Evolutionary conservation across 208 protist genomes (phyloP).

Genomic region (Trypanosoma melophagium): DNA sequence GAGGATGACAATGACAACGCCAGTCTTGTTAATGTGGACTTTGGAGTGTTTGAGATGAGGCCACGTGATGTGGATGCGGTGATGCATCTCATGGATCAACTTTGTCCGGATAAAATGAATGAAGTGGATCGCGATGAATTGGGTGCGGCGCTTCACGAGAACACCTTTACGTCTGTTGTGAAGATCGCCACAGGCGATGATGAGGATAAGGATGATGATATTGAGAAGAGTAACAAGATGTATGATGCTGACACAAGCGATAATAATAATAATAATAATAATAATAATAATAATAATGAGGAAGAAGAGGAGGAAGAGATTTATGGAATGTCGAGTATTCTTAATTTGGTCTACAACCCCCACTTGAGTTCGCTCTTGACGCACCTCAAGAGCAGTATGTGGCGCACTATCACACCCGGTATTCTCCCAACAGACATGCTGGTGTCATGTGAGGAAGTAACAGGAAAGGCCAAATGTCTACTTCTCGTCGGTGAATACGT

Average conservation of each 20-base stretch:
- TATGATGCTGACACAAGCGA: constrained; percentile 13
- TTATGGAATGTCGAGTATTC: constrained; percentile 69
- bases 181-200: constrained; percentile 54
- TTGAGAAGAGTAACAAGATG: no score
- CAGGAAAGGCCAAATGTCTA: constrained; percentile 51
- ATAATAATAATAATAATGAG: constrained; percentile 18
- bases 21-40: constrained; percentile 74
- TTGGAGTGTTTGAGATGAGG: constrained; percentile 88
- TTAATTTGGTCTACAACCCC: constrained; percentile 61
- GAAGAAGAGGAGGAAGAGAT: constrained; percentile 77
- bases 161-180: constrained; percentile 76
- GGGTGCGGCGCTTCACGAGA: constrained; percentile 54
- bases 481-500: constrained; percentile 84
- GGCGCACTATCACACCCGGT: constrained; percentile 64
- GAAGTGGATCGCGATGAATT: constrained; percentile 85
- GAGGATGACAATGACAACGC: constrained; percentile 26
- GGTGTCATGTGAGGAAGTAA: constrained; percentile 27
- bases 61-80: constrained; percentile 56
- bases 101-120: constrained; percentile 82
- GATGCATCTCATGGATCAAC: constrained; percentile 85
- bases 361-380: constrained; percentile 42
- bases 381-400: constrained; percentile 54
- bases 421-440: constrained; percentile 74
- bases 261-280: constrained; percentile 19
- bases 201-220: neutral